Conservation (phyloP, 2,329 filamentous ascomycete species). For the Chaetomium sp. region DNA sequence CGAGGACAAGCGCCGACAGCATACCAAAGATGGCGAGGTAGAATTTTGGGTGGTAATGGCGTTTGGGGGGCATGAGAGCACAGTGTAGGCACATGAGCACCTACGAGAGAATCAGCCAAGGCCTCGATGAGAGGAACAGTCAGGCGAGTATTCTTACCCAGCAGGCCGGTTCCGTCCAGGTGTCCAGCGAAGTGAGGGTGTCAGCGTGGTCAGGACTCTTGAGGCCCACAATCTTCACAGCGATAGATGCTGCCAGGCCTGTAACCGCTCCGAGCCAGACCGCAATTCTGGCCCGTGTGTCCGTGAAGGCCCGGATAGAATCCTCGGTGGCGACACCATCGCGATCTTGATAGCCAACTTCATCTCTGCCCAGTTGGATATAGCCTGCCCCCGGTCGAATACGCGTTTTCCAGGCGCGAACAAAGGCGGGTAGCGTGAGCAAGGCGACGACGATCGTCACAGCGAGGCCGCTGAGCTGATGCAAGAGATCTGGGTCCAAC, state of each 20-base stretch:
- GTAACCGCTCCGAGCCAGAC: conserved; percentile 23
- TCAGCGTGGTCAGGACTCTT: not conserved
- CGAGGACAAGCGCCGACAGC: conserved; percentile 22
- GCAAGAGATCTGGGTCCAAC: conserved; percentile 8
- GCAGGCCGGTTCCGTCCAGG: conserved; percentile 14
- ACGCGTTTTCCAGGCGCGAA: not conserved
- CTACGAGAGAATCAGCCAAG: conserved; percentile 10
- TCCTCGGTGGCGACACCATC: conserved; percentile 31
- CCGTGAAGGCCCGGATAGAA: conserved; percentile 28
- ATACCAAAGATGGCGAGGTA: conserved; percentile 24
- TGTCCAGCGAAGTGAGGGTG: not conserved
- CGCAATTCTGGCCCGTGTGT: conserved; percentile 24
- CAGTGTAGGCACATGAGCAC: conserved; percentile 26
- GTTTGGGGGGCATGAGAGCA: conserved; percentile 24
- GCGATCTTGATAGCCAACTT: conserved; percentile 24
- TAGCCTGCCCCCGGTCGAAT: conserved; percentile 13
- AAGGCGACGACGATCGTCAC: conserved; percentile 8
- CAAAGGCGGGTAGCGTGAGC: conserved; percentile 15
- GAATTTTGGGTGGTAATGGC: conserved; percentile 26
- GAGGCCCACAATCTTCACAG: conserved; percentile 18
- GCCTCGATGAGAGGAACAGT: not conserved
- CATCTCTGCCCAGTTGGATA: conserved; percentile 14
- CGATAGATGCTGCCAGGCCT: conserved; percentile 25
- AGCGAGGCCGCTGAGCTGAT: conserved; percentile 6
- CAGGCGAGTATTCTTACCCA: conserved; percentile 15